phyloP scores from a whole-genome alignment of 2,329 filamentous ascomycete genomes.

The Diatrype stigma region DNA sequence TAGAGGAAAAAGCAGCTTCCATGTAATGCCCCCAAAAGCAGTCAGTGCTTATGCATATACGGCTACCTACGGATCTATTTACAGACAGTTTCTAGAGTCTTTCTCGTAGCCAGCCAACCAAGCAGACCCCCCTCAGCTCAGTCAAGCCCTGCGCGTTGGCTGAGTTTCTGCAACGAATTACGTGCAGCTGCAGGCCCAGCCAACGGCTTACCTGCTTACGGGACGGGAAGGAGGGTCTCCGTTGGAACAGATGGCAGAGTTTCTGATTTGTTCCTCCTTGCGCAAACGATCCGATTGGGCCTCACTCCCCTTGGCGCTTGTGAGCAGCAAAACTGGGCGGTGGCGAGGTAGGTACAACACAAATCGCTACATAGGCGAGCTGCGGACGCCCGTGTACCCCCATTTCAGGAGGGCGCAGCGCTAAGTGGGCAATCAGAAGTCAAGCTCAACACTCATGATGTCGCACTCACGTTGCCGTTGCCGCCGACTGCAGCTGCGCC shows the following conservation, averaged over 20 bases:
- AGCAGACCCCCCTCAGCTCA: no score
- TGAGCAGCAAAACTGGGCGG: slow-evolving; percentile 12
- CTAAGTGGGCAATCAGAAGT: slow-evolving; percentile 34
- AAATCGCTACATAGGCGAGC: not conserved
- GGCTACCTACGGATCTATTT: no score
- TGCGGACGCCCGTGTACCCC: not conserved
- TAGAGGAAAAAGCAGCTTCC: no score
- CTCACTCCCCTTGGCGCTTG: slow-evolving; percentile 18
- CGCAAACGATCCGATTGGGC: slow-evolving; percentile 26
- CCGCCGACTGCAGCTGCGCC: slow-evolving; percentile 14
- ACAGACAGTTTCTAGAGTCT: no score
- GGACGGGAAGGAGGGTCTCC: no score
- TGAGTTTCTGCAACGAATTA: not conserved
- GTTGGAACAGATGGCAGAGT: no score
- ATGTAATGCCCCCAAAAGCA: no score
- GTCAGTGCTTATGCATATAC: no score
- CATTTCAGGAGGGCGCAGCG: not conserved
- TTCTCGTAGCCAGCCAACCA: no score
- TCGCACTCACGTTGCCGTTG: slow-evolving; percentile 35
- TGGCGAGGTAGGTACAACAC: slow-evolving; percentile 24
- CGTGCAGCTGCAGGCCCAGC: not conserved
- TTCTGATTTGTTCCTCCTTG: slow-evolving; percentile 22
- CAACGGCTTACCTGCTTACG: not conserved
- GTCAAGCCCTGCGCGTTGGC: no score
- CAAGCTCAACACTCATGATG: slow-evolving; percentile 39